Evolutionary conservation across 768 basidiomycete genomes (phyloP).

Genomic region (Guyanaporus albipodus): DNA sequence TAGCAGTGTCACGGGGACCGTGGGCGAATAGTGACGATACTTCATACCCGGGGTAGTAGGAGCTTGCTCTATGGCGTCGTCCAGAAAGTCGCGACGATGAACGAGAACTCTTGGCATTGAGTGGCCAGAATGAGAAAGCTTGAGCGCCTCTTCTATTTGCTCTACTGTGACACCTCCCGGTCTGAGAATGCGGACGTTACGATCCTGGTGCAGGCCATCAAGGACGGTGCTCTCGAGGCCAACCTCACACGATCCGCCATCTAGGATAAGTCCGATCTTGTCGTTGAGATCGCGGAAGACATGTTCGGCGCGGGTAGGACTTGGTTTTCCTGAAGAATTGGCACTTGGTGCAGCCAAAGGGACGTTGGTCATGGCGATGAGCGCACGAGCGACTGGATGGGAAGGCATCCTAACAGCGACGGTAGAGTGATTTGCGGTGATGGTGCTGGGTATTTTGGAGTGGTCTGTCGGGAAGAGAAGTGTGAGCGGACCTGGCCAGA

Average conservation of each 20-base stretch:
- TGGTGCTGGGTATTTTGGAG: conserved; percentile 58
- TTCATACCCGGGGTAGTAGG: conserved; percentile 99
- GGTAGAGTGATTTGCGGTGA: conserved; percentile 75
- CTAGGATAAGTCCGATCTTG: conserved; percentile 74
- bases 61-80: conserved; percentile 62
- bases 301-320: conserved; percentile 86
- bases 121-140: conserved; percentile 35
- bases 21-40: conserved; percentile 94
- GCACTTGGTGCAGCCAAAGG: conserved; percentile 95
- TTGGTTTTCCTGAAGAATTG: conserved; percentile 91
- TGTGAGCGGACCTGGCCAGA: conserved; percentile 96
- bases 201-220: conserved; percentile 76
- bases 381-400: conserved; percentile 86
- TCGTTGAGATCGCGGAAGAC: conserved; percentile 75
- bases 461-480: conserved; percentile 80
- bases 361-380: conserved; percentile 68
- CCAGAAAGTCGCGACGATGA: conserved; percentile 72
- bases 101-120: conserved; percentile 64
- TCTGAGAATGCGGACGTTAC: conserved; percentile 74
- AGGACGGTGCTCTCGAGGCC: conserved; percentile 96
- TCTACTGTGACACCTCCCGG: conserved; percentile 94
- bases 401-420: conserved; percentile 94
- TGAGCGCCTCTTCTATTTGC: conserved; percentile 64
- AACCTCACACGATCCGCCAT: conserved; percentile 87
- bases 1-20: conserved; percentile 78